These are phyloP conservation scores for Erodium texanum DNA, from an alignment of 441 rosid species.

Conservation along the genomic window DNA sequence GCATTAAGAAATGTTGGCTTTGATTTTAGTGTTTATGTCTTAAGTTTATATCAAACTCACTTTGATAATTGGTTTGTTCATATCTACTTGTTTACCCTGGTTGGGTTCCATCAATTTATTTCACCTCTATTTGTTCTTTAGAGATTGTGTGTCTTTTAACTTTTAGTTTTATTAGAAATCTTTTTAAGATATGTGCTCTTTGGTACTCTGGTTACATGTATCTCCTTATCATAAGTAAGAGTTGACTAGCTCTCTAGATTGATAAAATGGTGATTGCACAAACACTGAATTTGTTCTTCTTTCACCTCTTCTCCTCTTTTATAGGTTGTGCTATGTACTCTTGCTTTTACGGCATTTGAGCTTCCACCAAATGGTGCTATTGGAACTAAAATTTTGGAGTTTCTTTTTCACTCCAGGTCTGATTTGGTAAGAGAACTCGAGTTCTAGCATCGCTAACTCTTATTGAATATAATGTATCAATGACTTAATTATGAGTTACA, in stretches of 20 bases:
- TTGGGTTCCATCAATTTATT: not conserved
- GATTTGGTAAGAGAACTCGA: slow-evolving; percentile 58
- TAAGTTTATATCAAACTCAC: no score
- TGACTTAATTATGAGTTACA: not conserved
- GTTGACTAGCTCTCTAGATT: not conserved
- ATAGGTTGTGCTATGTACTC: slow-evolving; percentile 84
- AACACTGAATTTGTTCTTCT: slow-evolving; percentile 12
- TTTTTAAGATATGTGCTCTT: not conserved
- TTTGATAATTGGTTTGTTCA: no score
- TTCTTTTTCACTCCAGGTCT: slow-evolving; percentile 82
- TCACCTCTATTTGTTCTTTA: not conserved
- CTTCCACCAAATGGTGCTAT: slow-evolving; percentile 96
- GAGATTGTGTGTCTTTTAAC: not conserved
- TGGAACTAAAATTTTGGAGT: slow-evolving; percentile 79
- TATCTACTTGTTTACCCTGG: no score
- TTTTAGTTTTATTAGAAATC: not conserved
- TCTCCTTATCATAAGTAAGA: not conserved
- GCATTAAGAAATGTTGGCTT: not conserved
- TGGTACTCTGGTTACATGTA: not conserved
- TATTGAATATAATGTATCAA: not conserved
- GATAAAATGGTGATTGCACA: not conserved
- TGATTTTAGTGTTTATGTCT: not conserved
- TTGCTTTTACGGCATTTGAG: slow-evolving; percentile 94
- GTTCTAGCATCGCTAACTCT: slow-evolving; percentile 5
- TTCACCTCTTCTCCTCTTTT: slow-evolving; percentile 19